Base-by-base conservation (phyloP, 176 grass and related monocot species). In the Rhynchospora pubera region DNA sequence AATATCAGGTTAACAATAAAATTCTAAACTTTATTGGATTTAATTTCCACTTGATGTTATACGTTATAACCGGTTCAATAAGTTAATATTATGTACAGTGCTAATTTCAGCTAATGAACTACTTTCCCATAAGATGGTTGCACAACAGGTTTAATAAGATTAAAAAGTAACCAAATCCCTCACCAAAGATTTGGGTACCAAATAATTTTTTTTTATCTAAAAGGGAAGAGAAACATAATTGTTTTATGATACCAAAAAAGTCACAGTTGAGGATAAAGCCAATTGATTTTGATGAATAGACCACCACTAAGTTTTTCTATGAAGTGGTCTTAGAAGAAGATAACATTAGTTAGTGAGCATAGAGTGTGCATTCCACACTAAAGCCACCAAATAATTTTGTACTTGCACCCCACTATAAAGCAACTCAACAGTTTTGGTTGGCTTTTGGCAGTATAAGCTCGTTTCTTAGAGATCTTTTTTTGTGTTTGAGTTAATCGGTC, bases 331-430 rank as follows among this genome's bases (percentile, higher is more conserved):
- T 22, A 82, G 61, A 82, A 70, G 72, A 56, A 85, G 84, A 80
- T 85, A 79, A 80, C 60, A 68, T 85, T 59, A 60, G 73, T 85
- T 79, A 85, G 59, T 85, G 75, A 55, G 84, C 22, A 70, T 65
- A 47, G 62, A 85, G 84, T 85, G 65, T 85, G 84, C 62, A 85
- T 85, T 85, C 84, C 84, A 85, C 84, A 57, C 84, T 77, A 32
- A 61, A 30, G 30, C 57, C 61, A 66, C 62, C 22, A 23, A 67
- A 45, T 44, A 53, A 23, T 65, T 79, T 80, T 85, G 61, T 64
- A 24, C n/a, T 82, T 82, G 58, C 16, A 65, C 43, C 32, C 59
- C 79, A 64, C 62, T 65, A 82, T 66, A 65, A 50, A 65, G 11
- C 21, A 64, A 65, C 77, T 60, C 57, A 61, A 28, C 10, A 2